Conservation (phyloP, 495 filamentous ascomycete genomes). For the Venustampulla echinocandica region DNA sequence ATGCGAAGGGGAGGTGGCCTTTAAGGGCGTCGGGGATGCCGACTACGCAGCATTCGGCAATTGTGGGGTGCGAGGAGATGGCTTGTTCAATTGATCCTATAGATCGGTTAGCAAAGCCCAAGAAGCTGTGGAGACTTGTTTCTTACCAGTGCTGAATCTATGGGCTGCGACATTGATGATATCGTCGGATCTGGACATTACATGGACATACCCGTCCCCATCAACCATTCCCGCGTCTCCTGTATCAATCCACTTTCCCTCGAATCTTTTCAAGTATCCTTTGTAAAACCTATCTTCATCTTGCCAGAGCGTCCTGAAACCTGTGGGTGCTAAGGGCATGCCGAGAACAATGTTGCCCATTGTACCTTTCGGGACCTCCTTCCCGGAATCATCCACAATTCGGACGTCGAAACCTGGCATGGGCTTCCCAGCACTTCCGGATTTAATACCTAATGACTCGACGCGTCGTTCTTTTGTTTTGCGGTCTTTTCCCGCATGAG, state of each 20-base stretch:
- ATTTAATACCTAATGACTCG: slow-evolving; percentile 44
- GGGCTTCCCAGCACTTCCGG: slow-evolving; percentile 79
- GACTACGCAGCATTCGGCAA: slow-evolving; percentile 78
- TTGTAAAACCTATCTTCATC: slow-evolving; percentile 78
- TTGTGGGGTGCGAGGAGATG: slow-evolving; percentile 65
- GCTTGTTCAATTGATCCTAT: slow-evolving; percentile 80
- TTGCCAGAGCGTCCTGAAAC: slow-evolving; percentile 73
- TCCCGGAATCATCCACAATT: slow-evolving; percentile 71
- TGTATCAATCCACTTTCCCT: slow-evolving; percentile 76
- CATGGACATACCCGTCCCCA: slow-evolving; percentile 69
- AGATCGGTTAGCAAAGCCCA: slow-evolving; percentile 3
- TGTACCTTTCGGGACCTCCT: slow-evolving; percentile 52
- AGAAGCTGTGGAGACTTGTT: not conserved
- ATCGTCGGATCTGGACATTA: slow-evolving; percentile 83
- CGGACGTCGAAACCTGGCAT: slow-evolving; percentile 87
- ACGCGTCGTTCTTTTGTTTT: slow-evolving; percentile 28
- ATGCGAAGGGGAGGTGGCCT: slow-evolving; percentile 85
- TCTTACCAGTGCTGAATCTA: slow-evolving; percentile 74
- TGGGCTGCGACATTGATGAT: slow-evolving; percentile 95
- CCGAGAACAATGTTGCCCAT: slow-evolving; percentile 91
- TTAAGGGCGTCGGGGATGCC: slow-evolving; percentile 79
- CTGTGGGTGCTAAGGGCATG: slow-evolving; percentile 74
- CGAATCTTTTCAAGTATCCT: slow-evolving; percentile 71
- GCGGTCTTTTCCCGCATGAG: slow-evolving; percentile 38
- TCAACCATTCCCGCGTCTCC: slow-evolving; percentile 87